Base-by-base conservation (phyloP, 1,284 basidiomycete genomes). In the Leccinum proliferum region DNA sequence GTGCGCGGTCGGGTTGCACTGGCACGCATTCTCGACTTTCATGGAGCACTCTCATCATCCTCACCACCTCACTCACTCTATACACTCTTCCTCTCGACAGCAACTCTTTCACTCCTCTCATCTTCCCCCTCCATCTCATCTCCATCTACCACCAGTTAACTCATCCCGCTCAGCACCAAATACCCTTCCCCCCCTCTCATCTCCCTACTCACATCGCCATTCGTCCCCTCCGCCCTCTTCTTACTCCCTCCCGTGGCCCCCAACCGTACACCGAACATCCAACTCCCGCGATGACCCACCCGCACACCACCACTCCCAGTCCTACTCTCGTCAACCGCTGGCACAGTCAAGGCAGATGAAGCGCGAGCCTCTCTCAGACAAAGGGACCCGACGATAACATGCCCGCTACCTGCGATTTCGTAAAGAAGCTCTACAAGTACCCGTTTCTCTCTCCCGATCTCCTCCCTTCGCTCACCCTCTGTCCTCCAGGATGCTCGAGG, bases 361-460 rank as follows among this genome's bases (percentile, higher is more conserved):
- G 61, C 72, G 68, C 18, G 68, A 75, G 60, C 72, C 71, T 10
- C 65, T 60, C 61, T 39, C 62, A 57, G 14, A 5, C 66, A 43
- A 74, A 73, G 48, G 73, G 74, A 2, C 56, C 60, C 11, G 83
- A 84, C 64, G 88, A 89, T 67, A 78, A 79, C 64, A 88, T 90
- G 88, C 87, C 87, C 4, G 82, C 87, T 11, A 88, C 90, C 15
- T 87, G 84, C 67, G 95, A 98, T 77, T 98, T 98, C 76, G 95
- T 98, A 72, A 97, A 91, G 78, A 93, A 92, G 76, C 79, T 98
- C 14, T 96, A 92, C 88, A 93, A 92, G 90, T 92, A 62, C 52
- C 14, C 52, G 7, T 29, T 25, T 25, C 34, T 5, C 57, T 32
- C 15, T 0, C 29, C 48, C 14, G 29, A 56, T 60, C 3, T 41